phyloP scores from a whole-genome alignment of 805 yeast genomes.

The Starmerella potacharoeniae region DNA sequence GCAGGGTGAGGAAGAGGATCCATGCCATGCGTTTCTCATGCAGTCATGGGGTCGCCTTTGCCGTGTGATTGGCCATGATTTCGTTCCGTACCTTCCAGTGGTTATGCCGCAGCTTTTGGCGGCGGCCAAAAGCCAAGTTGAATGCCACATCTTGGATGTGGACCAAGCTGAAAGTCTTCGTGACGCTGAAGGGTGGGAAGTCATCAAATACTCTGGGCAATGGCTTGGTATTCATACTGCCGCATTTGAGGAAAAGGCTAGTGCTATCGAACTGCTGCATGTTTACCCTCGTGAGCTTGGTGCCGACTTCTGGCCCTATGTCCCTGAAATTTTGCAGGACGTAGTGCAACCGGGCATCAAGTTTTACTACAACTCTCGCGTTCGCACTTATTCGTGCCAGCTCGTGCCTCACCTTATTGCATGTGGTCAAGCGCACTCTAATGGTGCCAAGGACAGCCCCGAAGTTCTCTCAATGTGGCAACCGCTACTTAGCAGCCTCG shows the following conservation, averaged over 20 bases:
- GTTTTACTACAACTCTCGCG: constrained; percentile 89
- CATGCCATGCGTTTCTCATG: constrained; percentile 73
- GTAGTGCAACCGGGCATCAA: constrained; percentile 80
- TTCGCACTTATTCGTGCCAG: constrained; percentile 79
- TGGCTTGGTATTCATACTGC: constrained; percentile 93
- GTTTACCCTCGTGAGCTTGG: constrained; percentile 77
- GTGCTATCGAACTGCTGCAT: constrained; percentile 79
- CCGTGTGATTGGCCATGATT: constrained; percentile 70
- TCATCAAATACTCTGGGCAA: constrained; percentile 79
- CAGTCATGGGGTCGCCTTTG: constrained; percentile 97
- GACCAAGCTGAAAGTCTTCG: constrained; percentile 77
- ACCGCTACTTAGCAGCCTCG: constrained; percentile 52
- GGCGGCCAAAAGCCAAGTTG: constrained; percentile 84
- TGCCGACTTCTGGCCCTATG: constrained; percentile 73
- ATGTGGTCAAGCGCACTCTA: constrained; percentile 48
- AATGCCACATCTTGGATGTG: constrained; percentile 72
- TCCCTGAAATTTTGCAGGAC: constrained; percentile 61
- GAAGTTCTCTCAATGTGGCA: constrained; percentile 60
- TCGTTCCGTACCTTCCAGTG: constrained; percentile 67
- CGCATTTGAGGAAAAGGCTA: constrained; percentile 82
- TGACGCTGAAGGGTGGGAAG: constrained; percentile 90
- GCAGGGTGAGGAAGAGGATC: constrained; percentile 56
- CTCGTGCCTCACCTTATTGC: constrained; percentile 66
- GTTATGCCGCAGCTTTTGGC: constrained; percentile 82
- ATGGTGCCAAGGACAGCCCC: constrained; percentile 32